Evolutionary conservation across 2,329 filamentous ascomycete genomes (phyloP), one percentile per base, ranked within the genome.

Genomic region (Exophiala dermatitidis): DNA sequence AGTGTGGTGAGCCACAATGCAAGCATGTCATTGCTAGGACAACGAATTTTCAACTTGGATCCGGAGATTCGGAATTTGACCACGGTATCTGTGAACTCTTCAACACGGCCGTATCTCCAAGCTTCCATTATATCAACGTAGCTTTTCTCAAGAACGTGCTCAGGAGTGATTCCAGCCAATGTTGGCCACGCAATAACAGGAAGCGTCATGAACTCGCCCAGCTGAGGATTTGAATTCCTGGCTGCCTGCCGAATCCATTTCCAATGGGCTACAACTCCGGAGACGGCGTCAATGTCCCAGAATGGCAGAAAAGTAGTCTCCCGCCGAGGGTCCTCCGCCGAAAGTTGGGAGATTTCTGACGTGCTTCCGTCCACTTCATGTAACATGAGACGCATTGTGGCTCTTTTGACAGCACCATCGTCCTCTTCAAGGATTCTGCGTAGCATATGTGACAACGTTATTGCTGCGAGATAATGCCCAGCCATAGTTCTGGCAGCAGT

Each of bases 381-480:
- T 30, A 55, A 51, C 1, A 46, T 40, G 5, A 55, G n/a, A 6
- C 3, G 12, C 6, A 48, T 10, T 10, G 9, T n/a, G 40, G 37
- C 8, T 36, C 31, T 9, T 37, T 34, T 5, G 3, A 29, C 19
- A 36, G 28, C 30, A n/a, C 37, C 30, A 10, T n/a, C n/a, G 28
- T 40, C 2, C 33, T 26, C 33, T 5, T 12, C 1, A 19, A 48
- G 10, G 12, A 55, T 19, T n/a, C 38, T 28, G 5, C 19, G 9
- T n/a, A 55, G 12, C 10, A 55, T 48, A n/a, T 28, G 34, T 9
- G 53, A 47, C 9, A 55, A 44, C 12, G 51, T 10, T 8, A 55
- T 9, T 28, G 48, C 48, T 9, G 44, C 43, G 3, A 29, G 38
- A 8, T 41, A 10, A 43, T 55, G 53, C 9, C n/a, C 31, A 29